Percentiles rank a stretch among this genome's conserved stretches.
Conservation (phyloP, 345 rosid genomes). For the Mallotus nudiflorus region DNA sequence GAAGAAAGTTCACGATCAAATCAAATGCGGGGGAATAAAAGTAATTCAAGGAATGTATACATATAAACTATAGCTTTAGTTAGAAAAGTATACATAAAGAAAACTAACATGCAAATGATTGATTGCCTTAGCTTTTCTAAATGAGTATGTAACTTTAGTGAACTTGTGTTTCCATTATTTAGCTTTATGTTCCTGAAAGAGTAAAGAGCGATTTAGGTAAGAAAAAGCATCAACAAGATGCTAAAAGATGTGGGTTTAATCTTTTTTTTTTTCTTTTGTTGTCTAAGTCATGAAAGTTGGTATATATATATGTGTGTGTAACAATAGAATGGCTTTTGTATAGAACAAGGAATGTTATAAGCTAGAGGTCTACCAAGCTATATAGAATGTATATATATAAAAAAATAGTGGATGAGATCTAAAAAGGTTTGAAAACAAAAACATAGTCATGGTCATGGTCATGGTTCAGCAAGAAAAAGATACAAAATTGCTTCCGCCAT, state of each 20-base stretch:
- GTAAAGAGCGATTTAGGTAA: not conserved
- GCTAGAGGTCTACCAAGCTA: not conserved
- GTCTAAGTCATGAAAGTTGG: not conserved
- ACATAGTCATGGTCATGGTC: not conserved
- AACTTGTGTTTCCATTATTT: conserved; percentile 8
- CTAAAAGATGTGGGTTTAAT: conserved; percentile 21
- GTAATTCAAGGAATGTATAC: too few species aligned
- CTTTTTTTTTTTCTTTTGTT: not conserved
- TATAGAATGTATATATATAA: not conserved
- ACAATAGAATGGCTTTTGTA: not conserved
- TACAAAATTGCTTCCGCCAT: not conserved
- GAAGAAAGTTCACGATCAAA: too few species aligned
- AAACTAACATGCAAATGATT: conserved; percentile 20
- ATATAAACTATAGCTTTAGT: not conserved
- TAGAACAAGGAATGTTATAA: conserved; percentile 27
- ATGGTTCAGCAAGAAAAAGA: not conserved
- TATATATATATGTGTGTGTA: too few species aligned
- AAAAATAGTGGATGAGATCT: not conserved
- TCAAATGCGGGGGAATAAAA: too few species aligned
- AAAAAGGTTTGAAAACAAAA: not conserved
- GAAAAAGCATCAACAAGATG: conserved; percentile 22
- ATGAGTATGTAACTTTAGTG: conserved; percentile 1
- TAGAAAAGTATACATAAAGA: not conserved
- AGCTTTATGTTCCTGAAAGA: conserved; percentile 1
- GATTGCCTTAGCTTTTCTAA: conserved; percentile 18